phyloP scores from a whole-genome alignment of 441 rosid species.

The Bruguiera hainesii region DNA sequence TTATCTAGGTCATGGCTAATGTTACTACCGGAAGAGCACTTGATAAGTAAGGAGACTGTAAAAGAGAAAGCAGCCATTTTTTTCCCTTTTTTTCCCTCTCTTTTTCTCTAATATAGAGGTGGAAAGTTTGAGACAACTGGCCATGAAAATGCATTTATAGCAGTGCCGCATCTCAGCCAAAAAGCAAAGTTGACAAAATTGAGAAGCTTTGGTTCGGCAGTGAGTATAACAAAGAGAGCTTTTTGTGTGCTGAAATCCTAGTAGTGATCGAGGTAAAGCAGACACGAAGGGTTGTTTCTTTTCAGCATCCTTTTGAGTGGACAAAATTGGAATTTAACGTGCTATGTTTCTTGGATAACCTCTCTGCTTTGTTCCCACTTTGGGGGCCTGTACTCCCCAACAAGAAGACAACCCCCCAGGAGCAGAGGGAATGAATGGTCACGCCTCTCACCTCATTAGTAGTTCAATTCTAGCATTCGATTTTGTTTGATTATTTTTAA shows the following conservation, averaged over 20 bases:
- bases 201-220: conserved; percentile 16
- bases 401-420: no score
- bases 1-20: conserved; percentile 25
- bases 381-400: no score
- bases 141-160: conserved; percentile 30
- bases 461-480: no score
- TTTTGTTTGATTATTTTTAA: no score
- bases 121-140: conserved; percentile 34
- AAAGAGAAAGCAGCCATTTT: conserved; percentile 35
- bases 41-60: conserved; percentile 20
- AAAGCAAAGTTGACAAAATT: conserved; percentile 15
- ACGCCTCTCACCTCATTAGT: no score
- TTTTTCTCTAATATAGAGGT: background rate
- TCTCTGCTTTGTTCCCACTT: background rate
- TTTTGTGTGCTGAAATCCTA: conserved; percentile 10
- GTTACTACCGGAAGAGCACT: conserved; percentile 23
- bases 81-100: background rate
- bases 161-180: conserved; percentile 14
- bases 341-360: background rate
- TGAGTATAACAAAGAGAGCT: conserved; percentile 21
- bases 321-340: background rate
- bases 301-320: background rate
- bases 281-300: background rate
- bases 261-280: conserved; percentile 16
- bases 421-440: no score